phyloP scores from a whole-genome alignment of 129 eudicot species.

The Helichrysum umbraculigerum region DNA sequence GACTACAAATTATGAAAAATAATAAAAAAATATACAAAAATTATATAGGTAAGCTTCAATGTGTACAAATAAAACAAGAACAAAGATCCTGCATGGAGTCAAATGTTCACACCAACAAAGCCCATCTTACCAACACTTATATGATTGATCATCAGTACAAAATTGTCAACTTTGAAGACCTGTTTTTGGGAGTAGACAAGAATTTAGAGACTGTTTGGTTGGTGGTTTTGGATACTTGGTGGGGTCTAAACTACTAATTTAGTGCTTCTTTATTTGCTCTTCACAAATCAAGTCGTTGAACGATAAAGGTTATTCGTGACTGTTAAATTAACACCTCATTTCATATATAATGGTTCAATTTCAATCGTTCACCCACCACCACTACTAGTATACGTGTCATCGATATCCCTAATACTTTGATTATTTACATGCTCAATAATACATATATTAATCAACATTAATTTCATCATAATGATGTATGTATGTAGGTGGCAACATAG shows the following conservation, averaged over 20 bases:
- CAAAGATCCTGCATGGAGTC: slow-evolving; percentile 3
- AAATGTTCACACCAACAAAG: slow-evolving; percentile 7
- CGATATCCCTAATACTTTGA: neutral
- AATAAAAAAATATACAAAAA: neutral
- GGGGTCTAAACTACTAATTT: neutral
- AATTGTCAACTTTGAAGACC: slow-evolving; percentile 10
- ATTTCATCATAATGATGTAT: too few relatives aligned
- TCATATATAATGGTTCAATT: neutral
- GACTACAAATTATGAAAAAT: neutral
- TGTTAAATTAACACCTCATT: neutral
- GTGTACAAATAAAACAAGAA: neutral
- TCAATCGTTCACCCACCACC: slow-evolving; percentile 19
- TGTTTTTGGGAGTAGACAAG: neutral
- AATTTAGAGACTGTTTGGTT: neutral
- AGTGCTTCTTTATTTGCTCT: neutral
- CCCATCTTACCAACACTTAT: neutral
- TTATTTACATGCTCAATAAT: neutral
- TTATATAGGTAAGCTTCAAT: slow-evolving; percentile 3
- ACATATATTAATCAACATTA: too few relatives aligned
- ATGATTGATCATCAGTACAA: neutral
- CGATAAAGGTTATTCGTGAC: neutral
- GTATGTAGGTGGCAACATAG: too few relatives aligned
- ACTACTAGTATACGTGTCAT: slow-evolving; percentile 2
- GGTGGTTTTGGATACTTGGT: neutral
- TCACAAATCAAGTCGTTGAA: slow-evolving; percentile 22